These are phyloP conservation scores for Forsythia suspensa DNA, from an alignment of 257 asterid genomes.

Conservation along the genomic window DNA sequence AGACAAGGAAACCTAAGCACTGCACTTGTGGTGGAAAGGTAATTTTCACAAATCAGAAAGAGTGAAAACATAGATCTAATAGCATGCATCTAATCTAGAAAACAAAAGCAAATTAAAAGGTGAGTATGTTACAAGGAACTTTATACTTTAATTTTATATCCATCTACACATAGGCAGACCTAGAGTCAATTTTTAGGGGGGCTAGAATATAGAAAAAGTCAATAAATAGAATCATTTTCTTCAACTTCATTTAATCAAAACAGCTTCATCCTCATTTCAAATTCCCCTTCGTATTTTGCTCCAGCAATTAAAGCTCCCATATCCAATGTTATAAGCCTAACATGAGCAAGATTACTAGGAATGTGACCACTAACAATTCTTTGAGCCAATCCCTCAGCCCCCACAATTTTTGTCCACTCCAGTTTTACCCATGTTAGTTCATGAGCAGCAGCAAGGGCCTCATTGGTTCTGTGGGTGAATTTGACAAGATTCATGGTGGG, in stretches of 20 bases:
- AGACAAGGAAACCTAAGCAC: not conserved
- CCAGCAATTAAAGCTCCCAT: conserved; percentile 75
- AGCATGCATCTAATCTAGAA: too few relatives aligned
- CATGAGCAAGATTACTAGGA: conserved; percentile 67
- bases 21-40: not conserved
- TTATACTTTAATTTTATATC: too few relatives aligned
- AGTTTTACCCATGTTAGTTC: conserved; percentile 67
- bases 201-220: conserved; percentile 15
- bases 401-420: conserved; percentile 71
- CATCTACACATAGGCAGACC: not conserved
- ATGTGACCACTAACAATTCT: conserved; percentile 59
- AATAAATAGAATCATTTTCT: conserved; percentile 59
- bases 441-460: conserved; percentile 56
- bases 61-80: too few relatives aligned
- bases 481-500: conserved; percentile 64
- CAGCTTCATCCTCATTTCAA: conserved; percentile 66
- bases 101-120: not conserved
- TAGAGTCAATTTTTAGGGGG: not conserved
- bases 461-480: conserved; percentile 68
- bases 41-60: not conserved
- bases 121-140: too few relatives aligned
- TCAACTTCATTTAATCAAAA: conserved; percentile 65
- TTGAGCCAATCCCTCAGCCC: conserved; percentile 68
- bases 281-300: conserved; percentile 66
- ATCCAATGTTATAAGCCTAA: conserved; percentile 65